These are phyloP conservation scores for Thalassiosira profunda DNA, from an alignment of 108 stramenopile genomes.

Conservation along the genomic window DNA sequence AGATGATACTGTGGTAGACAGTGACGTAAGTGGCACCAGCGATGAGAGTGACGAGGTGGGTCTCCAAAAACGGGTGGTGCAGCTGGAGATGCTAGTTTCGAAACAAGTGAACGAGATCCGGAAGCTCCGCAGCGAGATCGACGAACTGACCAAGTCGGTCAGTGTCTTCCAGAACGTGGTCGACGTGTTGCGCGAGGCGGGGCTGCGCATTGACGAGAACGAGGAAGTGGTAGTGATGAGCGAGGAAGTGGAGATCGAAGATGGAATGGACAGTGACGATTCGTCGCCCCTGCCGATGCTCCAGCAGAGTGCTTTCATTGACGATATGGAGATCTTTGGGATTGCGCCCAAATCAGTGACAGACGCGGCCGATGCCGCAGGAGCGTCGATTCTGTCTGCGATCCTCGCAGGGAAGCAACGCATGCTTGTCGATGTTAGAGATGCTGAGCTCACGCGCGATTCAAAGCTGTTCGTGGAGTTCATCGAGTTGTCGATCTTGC, in stretches of 20 bases:
- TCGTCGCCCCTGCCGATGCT: conserved; percentile 5
- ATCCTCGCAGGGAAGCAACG: conserved; percentile 87
- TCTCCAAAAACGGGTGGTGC: conserved; percentile 58
- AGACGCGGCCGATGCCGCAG: conserved; percentile 90
- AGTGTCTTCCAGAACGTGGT: conserved; percentile 65
- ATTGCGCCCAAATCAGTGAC: conserved; percentile 84
- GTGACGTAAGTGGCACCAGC: neutral
- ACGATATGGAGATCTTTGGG: conserved; percentile 90
- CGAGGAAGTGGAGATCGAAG: neutral
- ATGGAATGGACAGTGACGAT: neutral
- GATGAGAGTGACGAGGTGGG: conserved; percentile 14
- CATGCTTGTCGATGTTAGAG: conserved; percentile 93
- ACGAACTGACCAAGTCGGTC: conserved; percentile 54
- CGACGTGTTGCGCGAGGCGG: conserved; percentile 70
- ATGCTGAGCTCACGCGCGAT: conserved; percentile 85
- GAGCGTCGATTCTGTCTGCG: conserved; percentile 80
- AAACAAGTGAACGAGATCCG: conserved; percentile 73
- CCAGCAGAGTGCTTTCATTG: conserved; percentile 39
- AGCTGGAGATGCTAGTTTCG: conserved; percentile 76
- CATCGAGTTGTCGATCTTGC: conserved; percentile 84
- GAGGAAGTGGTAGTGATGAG: conserved; percentile 5
- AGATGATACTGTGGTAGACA: too few relatives aligned
- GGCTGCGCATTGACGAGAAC: conserved; percentile 53
- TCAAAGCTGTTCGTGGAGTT: conserved; percentile 84
- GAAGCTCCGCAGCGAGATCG: conserved; percentile 68